phyloP scores from a whole-genome alignment of 768 basidiomycete species.

The Auricularia auricula-judae region DNA sequence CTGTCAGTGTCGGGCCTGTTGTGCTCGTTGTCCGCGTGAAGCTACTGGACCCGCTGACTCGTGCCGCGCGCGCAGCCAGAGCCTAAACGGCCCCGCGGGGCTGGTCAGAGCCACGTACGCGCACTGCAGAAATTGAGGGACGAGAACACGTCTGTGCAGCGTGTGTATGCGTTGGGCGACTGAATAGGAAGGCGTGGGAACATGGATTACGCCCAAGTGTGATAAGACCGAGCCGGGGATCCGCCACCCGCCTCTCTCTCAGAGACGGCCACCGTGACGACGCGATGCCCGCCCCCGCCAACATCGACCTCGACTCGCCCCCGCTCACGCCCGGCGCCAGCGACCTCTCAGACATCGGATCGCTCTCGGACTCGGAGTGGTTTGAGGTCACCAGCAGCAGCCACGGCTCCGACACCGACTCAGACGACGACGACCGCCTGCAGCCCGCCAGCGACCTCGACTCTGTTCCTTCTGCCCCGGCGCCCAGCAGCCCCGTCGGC shows the following conservation, averaged over 20 bases:
- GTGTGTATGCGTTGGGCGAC: not conserved
- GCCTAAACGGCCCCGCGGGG: too few relatives aligned
- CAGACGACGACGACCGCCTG: conserved; percentile 43
- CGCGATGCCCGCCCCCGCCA: not conserved
- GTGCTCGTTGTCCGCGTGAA: too few relatives aligned
- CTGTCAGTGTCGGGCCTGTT: too few relatives aligned
- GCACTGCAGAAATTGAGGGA: not conserved
- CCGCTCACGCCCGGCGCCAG: conserved; percentile 11
- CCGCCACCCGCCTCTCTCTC: not conserved
- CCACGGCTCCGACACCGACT: conserved; percentile 61
- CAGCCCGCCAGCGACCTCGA: conserved; percentile 19
- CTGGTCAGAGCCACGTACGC: not conserved
- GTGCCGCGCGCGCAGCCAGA: too few relatives aligned
- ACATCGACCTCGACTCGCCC: conserved; percentile 9
- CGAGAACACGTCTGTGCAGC: not conserved
- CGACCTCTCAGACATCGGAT: conserved; percentile 49
- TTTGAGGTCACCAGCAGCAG: conserved; percentile 63
- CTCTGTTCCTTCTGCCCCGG: conserved; percentile 14
- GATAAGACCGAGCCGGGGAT: not conserved
- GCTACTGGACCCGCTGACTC: too few relatives aligned
- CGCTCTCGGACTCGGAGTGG: conserved; percentile 73
- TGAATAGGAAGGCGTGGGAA: conserved; percentile 17
- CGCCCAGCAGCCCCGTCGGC: conserved; percentile 29
- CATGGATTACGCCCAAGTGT: conserved; percentile 12
- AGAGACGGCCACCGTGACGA: not conserved